These are phyloP conservation scores for Neoboletus magnificus DNA, from an alignment of 768 basidiomycete species.

Conservation along the genomic window DNA sequence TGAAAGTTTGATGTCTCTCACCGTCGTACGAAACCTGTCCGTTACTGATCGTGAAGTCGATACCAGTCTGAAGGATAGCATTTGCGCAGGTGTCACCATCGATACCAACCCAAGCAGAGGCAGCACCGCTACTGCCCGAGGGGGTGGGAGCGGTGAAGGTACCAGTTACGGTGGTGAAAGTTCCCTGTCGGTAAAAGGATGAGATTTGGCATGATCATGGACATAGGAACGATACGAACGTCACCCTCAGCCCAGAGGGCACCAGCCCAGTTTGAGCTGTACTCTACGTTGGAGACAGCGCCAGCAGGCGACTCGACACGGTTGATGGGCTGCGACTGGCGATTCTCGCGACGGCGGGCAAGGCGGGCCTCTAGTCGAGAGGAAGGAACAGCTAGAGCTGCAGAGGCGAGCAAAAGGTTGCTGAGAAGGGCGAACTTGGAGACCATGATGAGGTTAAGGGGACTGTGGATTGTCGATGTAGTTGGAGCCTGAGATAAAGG, in stretches of 20 bases:
- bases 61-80: conserved; percentile 20
- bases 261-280: conserved; percentile 21
- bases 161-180: conserved; percentile 18
- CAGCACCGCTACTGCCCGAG: conserved; percentile 5
- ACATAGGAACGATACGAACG: conserved; percentile 4
- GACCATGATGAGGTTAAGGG: conserved; percentile 12
- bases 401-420: conserved; percentile 19
- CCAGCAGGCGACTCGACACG: background rate
- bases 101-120: conserved; percentile 26
- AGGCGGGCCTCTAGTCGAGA: conserved; percentile 12
- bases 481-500: background rate
- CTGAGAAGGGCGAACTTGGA: conserved; percentile 14
- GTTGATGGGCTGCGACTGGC: conserved; percentile 11
- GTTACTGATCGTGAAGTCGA: conserved; percentile 6
- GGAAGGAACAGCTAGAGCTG: conserved; percentile 13
- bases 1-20: background rate
- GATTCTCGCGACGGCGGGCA: conserved; percentile 12
- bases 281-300: conserved; percentile 5
- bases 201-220: background rate
- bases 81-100: conserved; percentile 14
- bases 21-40: conserved; percentile 9
- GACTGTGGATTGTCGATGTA: background rate
- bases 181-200: conserved; percentile 11
- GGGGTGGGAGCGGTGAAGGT: conserved; percentile 20
- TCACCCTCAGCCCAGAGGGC: conserved; percentile 6